Evolutionary conservation across 306 rosid species (phyloP).

Genomic region (Fagus sylvatica): DNA sequence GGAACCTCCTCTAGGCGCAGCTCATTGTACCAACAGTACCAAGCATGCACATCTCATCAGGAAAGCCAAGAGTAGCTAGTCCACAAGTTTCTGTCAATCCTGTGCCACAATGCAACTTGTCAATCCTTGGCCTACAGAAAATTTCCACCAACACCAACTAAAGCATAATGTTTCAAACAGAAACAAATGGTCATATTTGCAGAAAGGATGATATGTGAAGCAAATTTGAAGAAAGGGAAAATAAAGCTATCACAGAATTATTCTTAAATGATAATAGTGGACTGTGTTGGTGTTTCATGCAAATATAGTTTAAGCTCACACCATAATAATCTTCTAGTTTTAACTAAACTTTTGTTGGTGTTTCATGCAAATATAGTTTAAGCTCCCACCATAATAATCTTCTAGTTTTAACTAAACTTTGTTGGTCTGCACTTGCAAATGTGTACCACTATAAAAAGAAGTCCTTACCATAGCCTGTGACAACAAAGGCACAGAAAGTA

Average conservation of each 20-base stretch:
- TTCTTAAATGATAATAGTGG: neutral
- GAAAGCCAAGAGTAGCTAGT: slow-evolving; percentile 55
- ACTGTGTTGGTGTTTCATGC: neutral
- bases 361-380: neutral
- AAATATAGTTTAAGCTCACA: too few relatives aligned
- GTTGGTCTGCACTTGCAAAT: neutral
- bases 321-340: too few relatives aligned
- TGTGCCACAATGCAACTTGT: slow-evolving; percentile 27
- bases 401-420: neutral
- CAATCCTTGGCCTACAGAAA: neutral
- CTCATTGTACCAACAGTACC: slow-evolving; percentile 82
- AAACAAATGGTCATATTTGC: neutral
- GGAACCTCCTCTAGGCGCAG: slow-evolving; percentile 70
- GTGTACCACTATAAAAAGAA: neutral
- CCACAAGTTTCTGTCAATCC: slow-evolving; percentile 95
- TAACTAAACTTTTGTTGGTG: too few relatives aligned
- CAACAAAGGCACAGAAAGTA: slow-evolving; percentile 65
- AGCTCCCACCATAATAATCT: neutral
- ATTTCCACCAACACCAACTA: neutral
- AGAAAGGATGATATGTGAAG: neutral
- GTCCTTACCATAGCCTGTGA: slow-evolving; percentile 78
- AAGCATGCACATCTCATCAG: slow-evolving; percentile 87
- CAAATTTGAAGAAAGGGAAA: neutral
- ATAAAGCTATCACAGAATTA: neutral
- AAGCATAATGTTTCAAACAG: neutral